phyloP scores from a whole-genome alignment of 75 land plant genomes.

The Cunninghamia lanceolata region DNA sequence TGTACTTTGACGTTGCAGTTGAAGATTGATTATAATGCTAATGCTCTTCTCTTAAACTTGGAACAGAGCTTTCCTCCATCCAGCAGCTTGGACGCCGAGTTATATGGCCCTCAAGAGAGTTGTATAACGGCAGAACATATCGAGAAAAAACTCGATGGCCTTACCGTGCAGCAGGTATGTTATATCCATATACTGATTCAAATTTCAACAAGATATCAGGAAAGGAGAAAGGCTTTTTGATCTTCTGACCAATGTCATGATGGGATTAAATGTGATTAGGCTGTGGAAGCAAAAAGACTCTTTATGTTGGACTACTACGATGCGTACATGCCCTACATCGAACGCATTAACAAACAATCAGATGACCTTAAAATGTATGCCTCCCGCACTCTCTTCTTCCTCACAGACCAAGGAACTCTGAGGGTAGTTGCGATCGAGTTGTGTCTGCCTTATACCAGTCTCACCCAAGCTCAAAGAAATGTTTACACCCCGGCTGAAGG shows the following conservation, averaged over 20 bases:
- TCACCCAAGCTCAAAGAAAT: conserved; percentile 30
- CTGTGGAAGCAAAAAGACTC: conserved; percentile 15
- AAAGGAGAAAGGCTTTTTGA: no score
- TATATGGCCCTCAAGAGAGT: conserved; percentile 66
- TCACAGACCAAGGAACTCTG: conserved; percentile 22
- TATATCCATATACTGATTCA: neutral
- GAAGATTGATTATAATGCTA: neutral
- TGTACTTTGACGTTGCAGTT: neutral
- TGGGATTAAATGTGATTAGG: conserved; percentile 10
- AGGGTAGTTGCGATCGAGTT: conserved; percentile 31
- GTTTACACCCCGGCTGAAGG: conserved; percentile 38
- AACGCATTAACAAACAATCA: conserved; percentile 24
- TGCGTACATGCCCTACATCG: conserved; percentile 23
- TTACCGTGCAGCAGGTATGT: conserved; percentile 63
- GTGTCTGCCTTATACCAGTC: conserved; percentile 16
- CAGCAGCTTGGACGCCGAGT: conserved; percentile 62
- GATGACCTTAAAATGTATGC: conserved; percentile 22
- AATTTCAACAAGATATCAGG: no score
- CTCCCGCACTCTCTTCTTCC: conserved; percentile 26
- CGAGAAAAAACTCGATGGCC: conserved; percentile 49
- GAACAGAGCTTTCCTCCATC: conserved; percentile 60
- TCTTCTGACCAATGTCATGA: no score
- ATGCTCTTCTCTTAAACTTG: neutral
- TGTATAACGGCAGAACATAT: conserved; percentile 67
- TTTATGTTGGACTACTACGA: conserved; percentile 32